phyloP scores from a whole-genome alignment of 2,329 filamentous ascomycete species.

The Akanthomyces muscarius region DNA sequence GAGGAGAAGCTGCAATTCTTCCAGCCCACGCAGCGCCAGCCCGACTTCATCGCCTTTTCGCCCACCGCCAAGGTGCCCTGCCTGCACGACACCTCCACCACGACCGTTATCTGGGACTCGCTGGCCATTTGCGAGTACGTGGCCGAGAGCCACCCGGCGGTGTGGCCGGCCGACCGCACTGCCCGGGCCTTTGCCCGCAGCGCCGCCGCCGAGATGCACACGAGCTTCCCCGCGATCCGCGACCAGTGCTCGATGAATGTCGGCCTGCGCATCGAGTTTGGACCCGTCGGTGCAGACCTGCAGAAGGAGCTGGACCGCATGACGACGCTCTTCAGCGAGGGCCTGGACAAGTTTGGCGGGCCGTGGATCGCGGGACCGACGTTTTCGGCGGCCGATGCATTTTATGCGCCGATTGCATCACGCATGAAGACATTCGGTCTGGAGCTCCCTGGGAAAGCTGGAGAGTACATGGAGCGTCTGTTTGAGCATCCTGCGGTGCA shows the following conservation, averaged over 20 bases:
- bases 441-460: constrained; percentile 27
- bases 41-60: constrained; percentile 35
- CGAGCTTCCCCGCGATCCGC: constrained; percentile 38
- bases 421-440: constrained; percentile 36
- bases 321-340: constrained; percentile 35
- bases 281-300: constrained; percentile 27
- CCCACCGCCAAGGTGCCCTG: constrained; percentile 41
- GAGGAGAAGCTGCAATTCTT: constrained; percentile 36
- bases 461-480: constrained; percentile 33
- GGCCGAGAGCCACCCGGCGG: constrained; percentile 38
- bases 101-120: constrained; percentile 42
- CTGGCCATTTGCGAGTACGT: constrained; percentile 46
- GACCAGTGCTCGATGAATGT: constrained; percentile 42
- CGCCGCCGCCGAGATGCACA: constrained; percentile 46
- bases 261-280: constrained; percentile 34
- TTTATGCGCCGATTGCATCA: constrained; percentile 40
- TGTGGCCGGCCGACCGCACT: constrained; percentile 38
- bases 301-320: constrained; percentile 35
- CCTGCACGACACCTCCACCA: constrained; percentile 29
- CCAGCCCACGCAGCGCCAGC: constrained; percentile 28
- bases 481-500: constrained; percentile 33
- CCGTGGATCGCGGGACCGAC: constrained; percentile 37
- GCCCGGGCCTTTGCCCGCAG: constrained; percentile 41
- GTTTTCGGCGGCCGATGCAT: constrained; percentile 39
- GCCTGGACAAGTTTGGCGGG: constrained; percentile 36